Base-by-base conservation (phyloP, 345 rosid genomes). In the Melaleuca quinquenervia region DNA sequence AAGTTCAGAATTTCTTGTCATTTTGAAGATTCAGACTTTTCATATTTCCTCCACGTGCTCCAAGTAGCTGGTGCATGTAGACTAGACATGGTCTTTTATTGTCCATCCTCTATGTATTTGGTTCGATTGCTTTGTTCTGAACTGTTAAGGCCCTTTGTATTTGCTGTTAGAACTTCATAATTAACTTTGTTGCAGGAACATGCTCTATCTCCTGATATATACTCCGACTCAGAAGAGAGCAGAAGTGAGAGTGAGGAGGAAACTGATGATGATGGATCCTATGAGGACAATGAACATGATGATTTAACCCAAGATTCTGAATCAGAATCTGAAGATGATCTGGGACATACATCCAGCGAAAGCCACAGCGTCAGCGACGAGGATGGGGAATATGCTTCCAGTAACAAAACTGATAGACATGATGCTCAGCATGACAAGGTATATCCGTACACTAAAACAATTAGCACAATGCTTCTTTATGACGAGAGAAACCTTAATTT, bases 211-310 rank as follows among this genome's bases (percentile, higher is more conserved):
- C 93, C 97, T 53, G 98, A 93, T 84, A 87, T 95, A 87, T 95
- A 97, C 88, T 94, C 98, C 27, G 98, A 96, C 85, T 89, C 96
- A 24, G 97, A 96, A 41, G 98, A 93, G 88, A 94, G 94, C 74
- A 96, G 94, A 85, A 95, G 95, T 89, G 99, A 91, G 90, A 92
- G 92, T 82, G 99, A 94, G 89, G 99, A 93, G 88, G 94, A 91
- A 86, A 90, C 94, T 36, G 96, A 97, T 90, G 98, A 95, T 88
- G 96, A 94, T 85, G 96, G 92, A 76, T 95, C 92, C 84, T 92
- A 95, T 88, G 99, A 94, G 80, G 98, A 94, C 62, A 93, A 92
- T 84, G 95, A 85, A 58, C 84, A 87, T 9, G 91, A 91, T 84
- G 94, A 93, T 88, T 93, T 82, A 85, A 60, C 91, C 36, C 86